phyloP scores from a whole-genome alignment of 2,329 filamentous ascomycete genomes.

The Laburnicola sp. region DNA sequence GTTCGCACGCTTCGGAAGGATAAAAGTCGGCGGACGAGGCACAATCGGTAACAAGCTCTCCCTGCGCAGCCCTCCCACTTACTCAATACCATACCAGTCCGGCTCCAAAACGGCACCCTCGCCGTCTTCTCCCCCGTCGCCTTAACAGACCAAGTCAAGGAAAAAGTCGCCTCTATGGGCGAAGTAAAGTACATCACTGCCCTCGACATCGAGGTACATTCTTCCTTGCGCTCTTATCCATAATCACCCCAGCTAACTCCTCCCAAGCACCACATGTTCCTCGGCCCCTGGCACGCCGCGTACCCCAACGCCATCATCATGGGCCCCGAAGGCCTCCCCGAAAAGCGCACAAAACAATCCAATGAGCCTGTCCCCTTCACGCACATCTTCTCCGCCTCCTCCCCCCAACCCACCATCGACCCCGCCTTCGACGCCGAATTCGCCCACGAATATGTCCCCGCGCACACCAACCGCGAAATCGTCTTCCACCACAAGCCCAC shows the following conservation, averaged over 20 bases:
- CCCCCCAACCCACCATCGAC: conserved; percentile 57
- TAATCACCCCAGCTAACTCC: neutral
- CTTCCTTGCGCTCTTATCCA: neutral
- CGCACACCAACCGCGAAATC: conserved; percentile 81
- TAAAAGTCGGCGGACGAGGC: conserved; percentile 84
- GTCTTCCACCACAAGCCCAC: conserved; percentile 84
- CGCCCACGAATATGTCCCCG: conserved; percentile 77
- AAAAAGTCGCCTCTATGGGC: conserved; percentile 61
- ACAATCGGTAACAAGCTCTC: conserved; percentile 68
- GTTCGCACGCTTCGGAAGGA: conserved; percentile 75
- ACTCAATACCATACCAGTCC: conserved; percentile 63
- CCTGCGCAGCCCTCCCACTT: conserved; percentile 7
- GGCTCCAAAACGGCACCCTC: conserved; percentile 73
- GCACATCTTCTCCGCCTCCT: conserved; percentile 59
- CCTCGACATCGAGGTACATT: conserved; percentile 69
- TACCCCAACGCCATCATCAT: conserved; percentile 80
- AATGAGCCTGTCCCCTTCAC: conserved; percentile 65
- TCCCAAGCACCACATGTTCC: conserved; percentile 81
- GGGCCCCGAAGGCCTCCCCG: conserved; percentile 78
- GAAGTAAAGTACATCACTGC: conserved; percentile 83
- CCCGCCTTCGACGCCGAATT: conserved; percentile 87
- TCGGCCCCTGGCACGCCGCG: conserved; percentile 79
- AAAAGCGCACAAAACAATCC: conserved; percentile 70
- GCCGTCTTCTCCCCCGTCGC: conserved; percentile 91
- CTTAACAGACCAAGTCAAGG: conserved; percentile 74